Evolutionary conservation across 345 rosid species (phyloP).

Genomic region (Citropsis articulata): DNA sequence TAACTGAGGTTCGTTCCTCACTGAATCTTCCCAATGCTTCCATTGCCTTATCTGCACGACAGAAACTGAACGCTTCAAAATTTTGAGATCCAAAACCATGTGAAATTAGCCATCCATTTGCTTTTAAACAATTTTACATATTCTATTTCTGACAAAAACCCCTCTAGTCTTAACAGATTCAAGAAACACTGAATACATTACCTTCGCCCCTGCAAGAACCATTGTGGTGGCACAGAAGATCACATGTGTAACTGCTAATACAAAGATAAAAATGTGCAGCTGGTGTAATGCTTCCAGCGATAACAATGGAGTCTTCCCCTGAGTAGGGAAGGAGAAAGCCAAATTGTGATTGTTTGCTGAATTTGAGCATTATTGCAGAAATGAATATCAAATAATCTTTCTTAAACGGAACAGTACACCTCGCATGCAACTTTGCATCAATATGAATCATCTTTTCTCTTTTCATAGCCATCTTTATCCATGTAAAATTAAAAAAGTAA

Average conservation of each 20-base stretch:
- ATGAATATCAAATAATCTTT: background rate
- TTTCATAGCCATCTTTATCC: background rate
- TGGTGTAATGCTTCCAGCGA: constrained; percentile 82
- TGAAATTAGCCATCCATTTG: background rate
- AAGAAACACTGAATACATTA: constrained; percentile 20
- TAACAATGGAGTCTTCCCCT: constrained; percentile 67
- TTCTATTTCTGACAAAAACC: too few relatives aligned
- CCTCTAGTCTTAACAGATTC: background rate
- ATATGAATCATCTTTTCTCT: background rate
- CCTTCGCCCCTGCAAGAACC: constrained; percentile 81
- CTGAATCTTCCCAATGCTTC: constrained; percentile 67
- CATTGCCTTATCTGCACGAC: constrained; percentile 63
- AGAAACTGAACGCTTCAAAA: background rate
- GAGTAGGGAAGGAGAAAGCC: constrained; percentile 11
- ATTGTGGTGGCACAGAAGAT: constrained; percentile 72
- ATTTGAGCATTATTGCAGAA: too few relatives aligned
- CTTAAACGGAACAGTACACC: background rate
- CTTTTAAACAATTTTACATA: background rate
- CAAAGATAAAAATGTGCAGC: constrained; percentile 85
- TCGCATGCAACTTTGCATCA: background rate
- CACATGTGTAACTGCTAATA: constrained; percentile 76
- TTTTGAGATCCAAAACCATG: background rate
- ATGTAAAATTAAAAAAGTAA: background rate
- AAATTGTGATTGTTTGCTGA: constrained; percentile 1
- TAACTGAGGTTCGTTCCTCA: background rate